Evolutionary conservation across 345 rosid genomes (phyloP), one percentile per base, ranked within the genome.

Genomic region (Euphorbia tirucalli): DNA sequence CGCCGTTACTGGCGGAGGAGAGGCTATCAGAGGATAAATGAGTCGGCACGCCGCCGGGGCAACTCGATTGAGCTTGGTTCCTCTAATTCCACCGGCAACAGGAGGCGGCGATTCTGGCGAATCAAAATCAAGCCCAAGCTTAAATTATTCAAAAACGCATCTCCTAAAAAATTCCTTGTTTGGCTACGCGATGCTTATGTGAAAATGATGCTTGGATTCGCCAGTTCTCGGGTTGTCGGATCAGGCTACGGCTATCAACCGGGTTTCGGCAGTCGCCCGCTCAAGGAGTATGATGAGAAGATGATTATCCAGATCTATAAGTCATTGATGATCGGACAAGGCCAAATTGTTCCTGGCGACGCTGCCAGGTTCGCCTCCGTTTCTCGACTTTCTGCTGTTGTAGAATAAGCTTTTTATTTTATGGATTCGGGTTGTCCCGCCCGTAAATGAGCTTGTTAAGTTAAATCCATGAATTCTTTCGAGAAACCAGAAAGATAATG

Each of bases 151-250:
- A 70, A 55, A 55, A 24, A 54, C 28, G 27, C 79, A 0, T 71
- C 83, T 27, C 91, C 93, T 11, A 90, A 83, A 81, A 83, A 75
- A 78, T 25, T 84, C 31, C 31, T 88, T 22, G 80, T 81, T 30
- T 86, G 91, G 86, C 81, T 90, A 16, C 75, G 96, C 1, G 93
- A 88, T 70, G 86, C 89, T n/a, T 88, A 86, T 72, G 87, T 84
- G 65, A 88, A 79, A 25, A 81, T 85, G 93, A 88, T 88, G 93
- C 70, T 88, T 35, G 65, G 86, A 16, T 46, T 89, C 5, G 87
- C 88, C 4, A 83, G 71, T 64, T 79, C 87, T 10, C 73, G 70
- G 31, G 62, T 74, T 50, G 35, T 71, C 21, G 61, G 75, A 25
- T 4, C 70, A 9, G 83, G 81, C 22, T 77, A 61, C 68, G 84